Percentiles rank a stretch among this genome's conserved stretches.
These are phyloP conservation scores for Puccinia sorghi DNA, from an alignment of 1,284 basidiomycete genomes.

Conservation along the genomic window DNA sequence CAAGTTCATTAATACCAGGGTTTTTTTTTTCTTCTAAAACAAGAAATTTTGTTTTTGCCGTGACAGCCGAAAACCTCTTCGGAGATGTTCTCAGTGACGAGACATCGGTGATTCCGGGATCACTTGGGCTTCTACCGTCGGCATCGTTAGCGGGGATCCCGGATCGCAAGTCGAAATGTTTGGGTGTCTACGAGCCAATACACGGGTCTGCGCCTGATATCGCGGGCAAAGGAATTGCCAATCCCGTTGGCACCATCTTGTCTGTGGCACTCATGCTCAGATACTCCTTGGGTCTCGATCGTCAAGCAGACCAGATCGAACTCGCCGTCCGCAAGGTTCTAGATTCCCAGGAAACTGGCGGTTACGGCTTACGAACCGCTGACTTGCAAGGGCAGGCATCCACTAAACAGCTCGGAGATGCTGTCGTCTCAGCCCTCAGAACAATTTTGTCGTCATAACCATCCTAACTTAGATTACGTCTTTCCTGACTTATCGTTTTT, in stretches of 20 bases:
- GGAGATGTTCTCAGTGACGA: constrained; percentile 92
- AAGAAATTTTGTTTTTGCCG: background rate
- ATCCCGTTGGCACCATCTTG: constrained; percentile 95
- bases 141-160: constrained; percentile 92
- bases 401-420: constrained; percentile 80
- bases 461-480: background rate
- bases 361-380: constrained; percentile 76
- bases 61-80: constrained; percentile 79
- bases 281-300: constrained; percentile 86
- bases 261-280: constrained; percentile 92
- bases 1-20: no score
- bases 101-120: constrained; percentile 94
- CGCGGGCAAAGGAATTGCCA: constrained; percentile 90
- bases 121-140: constrained; percentile 91
- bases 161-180: constrained; percentile 67
- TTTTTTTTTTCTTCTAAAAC: no score
- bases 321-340: constrained; percentile 82
- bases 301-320: constrained; percentile 81
- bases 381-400: constrained; percentile 80
- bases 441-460: constrained; percentile 62
- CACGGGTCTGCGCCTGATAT: constrained; percentile 89
- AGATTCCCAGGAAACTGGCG: constrained; percentile 72
- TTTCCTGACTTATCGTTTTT: background rate
- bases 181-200: constrained; percentile 94
- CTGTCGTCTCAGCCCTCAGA: constrained; percentile 75